Percentiles rank a stretch among this genome's conserved stretches.
phyloP scores from a whole-genome alignment of 2,329 filamentous ascomycete genomes.

The Claviceps sp. region DNA sequence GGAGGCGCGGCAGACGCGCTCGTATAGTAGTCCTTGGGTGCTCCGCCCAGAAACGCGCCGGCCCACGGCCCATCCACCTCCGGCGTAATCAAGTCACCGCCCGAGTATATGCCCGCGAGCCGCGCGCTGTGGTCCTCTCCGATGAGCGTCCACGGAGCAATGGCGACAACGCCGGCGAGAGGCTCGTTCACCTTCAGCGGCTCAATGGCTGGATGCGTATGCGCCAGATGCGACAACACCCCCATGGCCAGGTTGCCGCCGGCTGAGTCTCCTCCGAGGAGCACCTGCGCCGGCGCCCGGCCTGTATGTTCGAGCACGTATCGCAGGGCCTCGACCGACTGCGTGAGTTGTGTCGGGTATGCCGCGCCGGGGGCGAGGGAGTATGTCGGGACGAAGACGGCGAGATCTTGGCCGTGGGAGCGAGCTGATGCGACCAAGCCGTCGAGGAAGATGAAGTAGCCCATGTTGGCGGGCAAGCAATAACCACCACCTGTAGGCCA shows the following conservation, averaged over 20 bases:
- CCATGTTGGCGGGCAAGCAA: slow-evolving; percentile 10
- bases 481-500: slow-evolving; percentile 10
- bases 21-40: slow-evolving; percentile 9
- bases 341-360: slow-evolving; percentile 12
- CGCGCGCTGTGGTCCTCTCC: slow-evolving; percentile 4
- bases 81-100: slow-evolving; percentile 10
- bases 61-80: slow-evolving; percentile 7
- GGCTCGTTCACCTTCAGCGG: slow-evolving; percentile 7
- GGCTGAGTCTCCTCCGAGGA: slow-evolving; percentile 12
- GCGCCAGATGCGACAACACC: slow-evolving; percentile 12
- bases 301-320: slow-evolving; percentile 7
- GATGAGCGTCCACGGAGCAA: slow-evolving; percentile 11
- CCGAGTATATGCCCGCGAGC: slow-evolving; percentile 6
- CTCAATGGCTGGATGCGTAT: slow-evolving; percentile 10
- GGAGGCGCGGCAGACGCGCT: slow-evolving; percentile 8
- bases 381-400: slow-evolving; percentile 11
- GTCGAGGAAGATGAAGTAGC: slow-evolving; percentile 10
- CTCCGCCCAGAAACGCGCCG: slow-evolving; percentile 6
- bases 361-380: slow-evolving; percentile 9
- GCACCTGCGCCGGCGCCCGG: slow-evolving; percentile 6
- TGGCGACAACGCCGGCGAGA: slow-evolving; percentile 7
- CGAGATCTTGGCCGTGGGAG: slow-evolving; percentile 7
- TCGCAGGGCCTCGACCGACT: slow-evolving; percentile 10
- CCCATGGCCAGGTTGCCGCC: slow-evolving; percentile 12
- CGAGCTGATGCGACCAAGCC: slow-evolving; percentile 7